phyloP scores from a whole-genome alignment of 805 yeast genomes.

The Ogataea pini region DNA sequence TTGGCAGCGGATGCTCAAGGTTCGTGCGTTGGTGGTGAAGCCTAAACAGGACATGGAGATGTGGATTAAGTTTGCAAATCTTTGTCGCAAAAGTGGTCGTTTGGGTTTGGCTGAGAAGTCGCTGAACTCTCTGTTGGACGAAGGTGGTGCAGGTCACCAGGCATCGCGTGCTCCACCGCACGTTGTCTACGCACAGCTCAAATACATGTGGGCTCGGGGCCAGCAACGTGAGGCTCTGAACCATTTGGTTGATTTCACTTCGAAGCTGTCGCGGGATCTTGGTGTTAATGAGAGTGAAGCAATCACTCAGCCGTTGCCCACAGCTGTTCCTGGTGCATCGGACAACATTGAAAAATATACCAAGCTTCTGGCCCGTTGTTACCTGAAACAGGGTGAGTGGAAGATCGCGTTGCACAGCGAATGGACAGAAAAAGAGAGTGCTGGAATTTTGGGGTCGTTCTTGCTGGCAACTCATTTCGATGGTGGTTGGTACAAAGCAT shows the following conservation, averaged over 20 bases:
- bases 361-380: slow-evolving; percentile 85
- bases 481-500: slow-evolving; percentile 92
- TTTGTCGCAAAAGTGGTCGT: slow-evolving; percentile 93
- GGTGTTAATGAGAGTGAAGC: slow-evolving; percentile 86
- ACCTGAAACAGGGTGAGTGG: slow-evolving; percentile 98
- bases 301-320: slow-evolving; percentile 82
- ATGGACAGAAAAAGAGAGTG: slow-evolving; percentile 75
- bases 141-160: slow-evolving; percentile 43
- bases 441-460: slow-evolving; percentile 87
- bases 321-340: slow-evolving; percentile 66
- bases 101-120: slow-evolving; percentile 92
- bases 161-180: slow-evolving; percentile 88
- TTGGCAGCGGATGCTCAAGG: slow-evolving; percentile 97
- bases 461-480: slow-evolving; percentile 94
- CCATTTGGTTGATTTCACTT: slow-evolving; percentile 86
- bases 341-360: slow-evolving; percentile 83
- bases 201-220: slow-evolving; percentile 96
- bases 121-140: slow-evolving; percentile 74
- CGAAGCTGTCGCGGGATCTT: slow-evolving; percentile 84
- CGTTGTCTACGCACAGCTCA: slow-evolving; percentile 94
- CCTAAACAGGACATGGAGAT: slow-evolving; percentile 97
- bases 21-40: slow-evolving; percentile 86
- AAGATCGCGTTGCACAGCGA: slow-evolving; percentile 75
- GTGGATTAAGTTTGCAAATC: slow-evolving; percentile 97
- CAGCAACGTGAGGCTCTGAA: slow-evolving; percentile 82